Evolutionary conservation across 2,329 filamentous ascomycete species (phyloP).

Genomic region (Ceratocystis lukuohia): DNA sequence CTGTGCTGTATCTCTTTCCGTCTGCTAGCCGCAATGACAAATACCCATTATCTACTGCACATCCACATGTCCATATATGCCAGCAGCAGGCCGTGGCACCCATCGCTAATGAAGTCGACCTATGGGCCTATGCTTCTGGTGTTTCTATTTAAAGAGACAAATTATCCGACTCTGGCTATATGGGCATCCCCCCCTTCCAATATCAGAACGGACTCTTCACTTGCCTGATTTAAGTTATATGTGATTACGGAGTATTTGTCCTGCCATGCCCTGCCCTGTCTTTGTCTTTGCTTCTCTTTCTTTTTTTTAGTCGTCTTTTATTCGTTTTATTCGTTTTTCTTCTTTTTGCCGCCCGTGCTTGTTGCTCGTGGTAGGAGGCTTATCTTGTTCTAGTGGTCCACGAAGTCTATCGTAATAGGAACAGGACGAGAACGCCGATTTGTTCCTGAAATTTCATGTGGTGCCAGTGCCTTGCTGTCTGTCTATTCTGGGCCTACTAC

Average conservation of each 20-base stretch:
- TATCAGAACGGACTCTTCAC: neutral
- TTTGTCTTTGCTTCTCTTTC: neutral
- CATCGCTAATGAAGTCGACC: too few relatives aligned
- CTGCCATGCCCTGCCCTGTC: neutral
- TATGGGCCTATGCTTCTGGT: neutral
- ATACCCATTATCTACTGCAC: too few relatives aligned
- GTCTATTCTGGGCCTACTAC: neutral
- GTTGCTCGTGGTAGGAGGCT: neutral
- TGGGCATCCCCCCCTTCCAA: neutral
- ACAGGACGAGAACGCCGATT: neutral
- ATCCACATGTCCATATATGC: too few relatives aligned
- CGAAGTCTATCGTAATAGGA: neutral
- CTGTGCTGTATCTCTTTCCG: too few relatives aligned
- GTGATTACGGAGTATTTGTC: neutral
- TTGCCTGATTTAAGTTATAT: neutral
- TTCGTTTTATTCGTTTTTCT: neutral
- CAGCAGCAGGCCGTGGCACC: neutral
- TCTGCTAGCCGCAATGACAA: too few relatives aligned
- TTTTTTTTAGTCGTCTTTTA: neutral
- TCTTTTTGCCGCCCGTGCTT: neutral
- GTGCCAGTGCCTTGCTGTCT: neutral
- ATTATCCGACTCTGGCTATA: neutral
- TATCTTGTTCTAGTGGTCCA: neutral
- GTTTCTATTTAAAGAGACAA: neutral
- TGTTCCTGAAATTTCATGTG: conserved; percentile 4